Percentiles rank a stretch among this genome's conserved stretches.
Evolutionary conservation across 1,284 basidiomycete genomes (phyloP).

Genomic region (Cystobasidium sp.): DNA sequence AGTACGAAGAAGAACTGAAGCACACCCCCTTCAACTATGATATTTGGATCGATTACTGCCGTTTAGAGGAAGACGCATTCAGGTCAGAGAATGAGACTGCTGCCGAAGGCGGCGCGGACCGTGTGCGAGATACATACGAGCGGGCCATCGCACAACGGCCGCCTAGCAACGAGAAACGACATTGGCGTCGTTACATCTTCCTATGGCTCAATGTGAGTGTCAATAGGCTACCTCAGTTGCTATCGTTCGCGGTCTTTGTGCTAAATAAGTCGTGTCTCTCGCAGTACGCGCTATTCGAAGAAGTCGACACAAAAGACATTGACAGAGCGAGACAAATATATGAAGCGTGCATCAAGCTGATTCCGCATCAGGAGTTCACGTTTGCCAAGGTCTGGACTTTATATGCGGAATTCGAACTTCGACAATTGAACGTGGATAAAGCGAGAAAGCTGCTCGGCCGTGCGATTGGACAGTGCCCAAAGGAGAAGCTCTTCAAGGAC

Average conservation of each 20-base stretch:
- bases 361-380: slow-evolving; percentile 95
- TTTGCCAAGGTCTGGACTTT: slow-evolving; percentile 94
- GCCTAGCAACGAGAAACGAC: slow-evolving; percentile 81
- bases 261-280: slow-evolving; percentile 56
- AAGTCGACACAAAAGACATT: slow-evolving; percentile 90
- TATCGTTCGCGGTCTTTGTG: neutral
- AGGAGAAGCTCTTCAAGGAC: slow-evolving; percentile 88
- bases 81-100: slow-evolving; percentile 65
- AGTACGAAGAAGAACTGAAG: slow-evolving; percentile 91
- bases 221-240: slow-evolving; percentile 50
- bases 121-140: slow-evolving; percentile 93
- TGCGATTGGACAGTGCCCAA: slow-evolving; percentile 93
- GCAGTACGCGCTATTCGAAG: slow-evolving; percentile 95
- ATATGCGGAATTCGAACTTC: slow-evolving; percentile 90
- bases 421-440: slow-evolving; percentile 77
- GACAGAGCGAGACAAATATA: slow-evolving; percentile 86
- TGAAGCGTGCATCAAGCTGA: slow-evolving; percentile 82
- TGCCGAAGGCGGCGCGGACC: slow-evolving; percentile 64
- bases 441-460: slow-evolving; percentile 89
- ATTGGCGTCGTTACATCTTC: slow-evolving; percentile 97
- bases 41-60: slow-evolving; percentile 95
- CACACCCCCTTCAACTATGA: slow-evolving; percentile 93
- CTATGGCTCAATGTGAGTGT: slow-evolving; percentile 46
- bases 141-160: slow-evolving; percentile 95
- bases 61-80: slow-evolving; percentile 88